Evolutionary conservation across 352 stramenopile species (phyloP).

Genomic region (Globisporangium carolinianum): DNA sequence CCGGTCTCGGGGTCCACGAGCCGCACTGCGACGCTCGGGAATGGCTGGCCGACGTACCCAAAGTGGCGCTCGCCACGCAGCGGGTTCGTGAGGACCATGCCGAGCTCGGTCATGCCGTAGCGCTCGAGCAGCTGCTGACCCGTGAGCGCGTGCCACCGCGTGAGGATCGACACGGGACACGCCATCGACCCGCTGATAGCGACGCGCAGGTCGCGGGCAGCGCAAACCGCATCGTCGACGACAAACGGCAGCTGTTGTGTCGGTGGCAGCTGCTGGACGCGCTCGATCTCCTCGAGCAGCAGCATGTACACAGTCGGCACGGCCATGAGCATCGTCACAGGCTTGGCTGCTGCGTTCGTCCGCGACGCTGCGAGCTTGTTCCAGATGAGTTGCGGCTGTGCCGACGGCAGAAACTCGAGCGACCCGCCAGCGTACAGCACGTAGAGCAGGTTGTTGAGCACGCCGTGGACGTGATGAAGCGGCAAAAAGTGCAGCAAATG

Average conservation of each 20-base stretch:
- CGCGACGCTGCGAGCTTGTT: slow-evolving; percentile 21
- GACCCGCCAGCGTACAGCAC: slow-evolving; percentile 70
- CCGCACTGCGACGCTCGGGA: slow-evolving; percentile 78
- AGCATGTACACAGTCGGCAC: slow-evolving; percentile 90
- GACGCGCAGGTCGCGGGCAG: slow-evolving; percentile 25
- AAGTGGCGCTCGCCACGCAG: slow-evolving; percentile 58
- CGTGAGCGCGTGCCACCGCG: slow-evolving; percentile 77
- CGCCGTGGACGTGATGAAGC: slow-evolving; percentile 88
- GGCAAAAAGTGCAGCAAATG: slow-evolving; percentile 88
- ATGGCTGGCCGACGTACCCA: slow-evolving; percentile 78
- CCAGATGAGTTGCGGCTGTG: slow-evolving; percentile 62
- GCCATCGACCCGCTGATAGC: slow-evolving; percentile 84
- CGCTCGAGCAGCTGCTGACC: slow-evolving; percentile 81
- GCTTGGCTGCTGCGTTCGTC: not conserved
- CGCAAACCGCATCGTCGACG: slow-evolving; percentile 11
- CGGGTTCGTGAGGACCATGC: slow-evolving; percentile 89
- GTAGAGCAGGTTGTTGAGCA: slow-evolving; percentile 87
- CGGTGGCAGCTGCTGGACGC: slow-evolving; percentile 7
- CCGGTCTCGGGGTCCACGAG: slow-evolving; percentile 75
- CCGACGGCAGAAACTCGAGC: slow-evolving; percentile 71
- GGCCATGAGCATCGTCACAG: slow-evolving; percentile 82
- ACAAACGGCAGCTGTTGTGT: slow-evolving; percentile 5
- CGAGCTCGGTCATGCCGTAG: slow-evolving; percentile 91
- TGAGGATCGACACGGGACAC: slow-evolving; percentile 72
- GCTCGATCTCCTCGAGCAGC: slow-evolving; percentile 70